These are phyloP conservation scores for Scedosporium apiospermum DNA, from an alignment of 2,329 filamentous ascomycete genomes.

Conservation along the genomic window DNA sequence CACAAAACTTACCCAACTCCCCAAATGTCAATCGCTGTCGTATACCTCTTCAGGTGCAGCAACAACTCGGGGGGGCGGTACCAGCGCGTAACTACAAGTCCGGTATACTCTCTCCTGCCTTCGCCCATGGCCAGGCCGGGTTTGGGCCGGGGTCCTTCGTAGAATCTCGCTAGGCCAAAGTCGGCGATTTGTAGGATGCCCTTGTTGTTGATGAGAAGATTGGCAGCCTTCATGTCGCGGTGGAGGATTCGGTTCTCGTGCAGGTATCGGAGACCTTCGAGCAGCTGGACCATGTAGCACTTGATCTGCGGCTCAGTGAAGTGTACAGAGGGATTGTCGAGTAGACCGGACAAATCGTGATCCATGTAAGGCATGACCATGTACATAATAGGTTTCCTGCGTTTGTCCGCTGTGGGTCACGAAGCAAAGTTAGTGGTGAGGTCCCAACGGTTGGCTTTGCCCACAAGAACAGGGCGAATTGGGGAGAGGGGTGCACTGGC, in stretches of 20 bases:
- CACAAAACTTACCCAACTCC: constrained; percentile 68
- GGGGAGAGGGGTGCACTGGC: neutral
- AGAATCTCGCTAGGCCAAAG: constrained; percentile 89
- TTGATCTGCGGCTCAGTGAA: constrained; percentile 92
- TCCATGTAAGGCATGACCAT: constrained; percentile 99
- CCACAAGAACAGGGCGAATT: neutral
- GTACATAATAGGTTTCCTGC: constrained; percentile 82
- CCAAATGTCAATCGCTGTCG: constrained; percentile 97
- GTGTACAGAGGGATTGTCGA: constrained; percentile 85
- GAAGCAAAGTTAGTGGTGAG: neutral
- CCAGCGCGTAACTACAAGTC: constrained; percentile 94
- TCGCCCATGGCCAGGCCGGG: constrained; percentile 74
- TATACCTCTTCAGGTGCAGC: constrained; percentile 80
- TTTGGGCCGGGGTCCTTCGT: constrained; percentile 73
- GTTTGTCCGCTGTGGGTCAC: constrained; percentile 52
- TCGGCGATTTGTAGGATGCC: constrained; percentile 94
- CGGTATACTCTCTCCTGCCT: constrained; percentile 84
- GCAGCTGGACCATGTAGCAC: constrained; percentile 90
- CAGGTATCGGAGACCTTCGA: constrained; percentile 82
- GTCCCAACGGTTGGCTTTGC: neutral
- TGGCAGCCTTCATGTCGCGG: constrained; percentile 98
- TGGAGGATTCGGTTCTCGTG: constrained; percentile 87
- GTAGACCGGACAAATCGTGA: constrained; percentile 91
- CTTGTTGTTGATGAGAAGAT: constrained; percentile 88
- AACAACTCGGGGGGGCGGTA: constrained; percentile 91